Evolutionary conservation across 2,329 filamentous ascomycete genomes (phyloP).

Genomic region (Fusarium sp.): DNA sequence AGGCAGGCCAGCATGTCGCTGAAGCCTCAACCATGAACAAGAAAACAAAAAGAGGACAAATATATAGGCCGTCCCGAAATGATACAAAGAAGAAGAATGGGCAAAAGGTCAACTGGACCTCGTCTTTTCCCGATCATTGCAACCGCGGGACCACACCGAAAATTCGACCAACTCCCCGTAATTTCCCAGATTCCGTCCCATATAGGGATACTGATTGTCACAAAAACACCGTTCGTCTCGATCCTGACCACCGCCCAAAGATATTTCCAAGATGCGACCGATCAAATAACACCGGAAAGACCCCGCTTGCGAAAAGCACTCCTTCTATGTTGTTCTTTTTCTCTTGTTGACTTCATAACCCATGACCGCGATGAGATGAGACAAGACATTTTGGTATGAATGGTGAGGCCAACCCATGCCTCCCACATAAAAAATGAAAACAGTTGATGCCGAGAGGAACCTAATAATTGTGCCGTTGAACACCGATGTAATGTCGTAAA

Average conservation of each 20-base stretch:
- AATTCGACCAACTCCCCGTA: slow-evolving; percentile 51
- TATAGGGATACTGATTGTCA: slow-evolving; percentile 43
- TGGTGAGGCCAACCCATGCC: slow-evolving; percentile 37
- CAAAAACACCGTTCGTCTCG: slow-evolving; percentile 49
- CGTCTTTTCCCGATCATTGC: slow-evolving; percentile 48
- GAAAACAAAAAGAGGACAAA: slow-evolving; percentile 44
- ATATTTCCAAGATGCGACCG: slow-evolving; percentile 49
- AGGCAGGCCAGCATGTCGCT: slow-evolving; percentile 30
- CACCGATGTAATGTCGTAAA: slow-evolving; percentile 60
- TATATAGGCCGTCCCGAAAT: slow-evolving; percentile 44
- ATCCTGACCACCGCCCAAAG: slow-evolving; percentile 47
- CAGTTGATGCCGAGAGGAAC: slow-evolving; percentile 42
- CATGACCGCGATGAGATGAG: slow-evolving; percentile 47
- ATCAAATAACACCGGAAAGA: slow-evolving; percentile 49
- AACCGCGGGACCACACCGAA: slow-evolving; percentile 44
- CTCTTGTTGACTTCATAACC: slow-evolving; percentile 58
- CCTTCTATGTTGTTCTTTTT: slow-evolving; percentile 59
- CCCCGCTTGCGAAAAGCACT: slow-evolving; percentile 47
- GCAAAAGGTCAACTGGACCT: slow-evolving; percentile 29
- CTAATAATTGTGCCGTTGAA: slow-evolving; percentile 43
- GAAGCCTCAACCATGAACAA: slow-evolving; percentile 27
- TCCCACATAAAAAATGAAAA: slow-evolving; percentile 48
- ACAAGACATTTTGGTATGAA: slow-evolving; percentile 47
- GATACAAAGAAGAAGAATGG: slow-evolving; percentile 46
- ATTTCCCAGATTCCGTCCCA: slow-evolving; percentile 47